A percentile compares a stretch with the other conserved stretches of the same genome.
phyloP scores from a whole-genome alignment of 148 eudicot species.

The Camellia sinensis region DNA sequence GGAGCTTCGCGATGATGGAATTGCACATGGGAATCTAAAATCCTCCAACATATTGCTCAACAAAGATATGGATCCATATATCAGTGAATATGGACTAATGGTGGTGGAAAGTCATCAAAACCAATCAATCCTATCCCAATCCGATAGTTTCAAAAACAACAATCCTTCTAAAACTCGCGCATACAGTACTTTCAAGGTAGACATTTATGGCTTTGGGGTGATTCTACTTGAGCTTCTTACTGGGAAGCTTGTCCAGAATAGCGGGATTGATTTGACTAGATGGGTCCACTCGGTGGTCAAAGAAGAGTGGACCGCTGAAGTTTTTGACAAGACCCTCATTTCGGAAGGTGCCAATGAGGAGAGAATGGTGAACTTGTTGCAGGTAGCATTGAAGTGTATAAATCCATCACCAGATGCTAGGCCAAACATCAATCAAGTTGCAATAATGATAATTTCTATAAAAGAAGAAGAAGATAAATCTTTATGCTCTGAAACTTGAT shows the following conservation, averaged over 20 bases:
- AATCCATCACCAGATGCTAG: conserved; percentile 35
- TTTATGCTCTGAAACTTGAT: conserved; percentile 27
- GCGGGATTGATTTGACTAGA: conserved; percentile 32
- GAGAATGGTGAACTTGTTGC: conserved; percentile 42
- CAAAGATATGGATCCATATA: conserved; percentile 35
- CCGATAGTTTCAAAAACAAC: conserved; percentile 9
- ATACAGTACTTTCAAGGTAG: conserved; percentile 27
- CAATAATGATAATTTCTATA: conserved; percentile 30
- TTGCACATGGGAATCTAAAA: conserved; percentile 51
- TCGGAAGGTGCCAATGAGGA: conserved; percentile 44
- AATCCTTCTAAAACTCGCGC: conserved; percentile 5
- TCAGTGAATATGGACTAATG: conserved; percentile 52
- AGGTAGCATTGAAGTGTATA: conserved; percentile 47
- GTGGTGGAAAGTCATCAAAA: conserved; percentile 23
- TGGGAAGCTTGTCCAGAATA: conserved; percentile 39
- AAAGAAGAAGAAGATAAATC: conserved; percentile 45
- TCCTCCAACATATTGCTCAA: conserved; percentile 48
- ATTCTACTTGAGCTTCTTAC: conserved; percentile 47
- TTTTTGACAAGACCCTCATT: conserved; percentile 39
- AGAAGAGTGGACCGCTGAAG: conserved; percentile 51
- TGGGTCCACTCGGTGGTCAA: conserved; percentile 42
- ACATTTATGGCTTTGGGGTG: conserved; percentile 36
- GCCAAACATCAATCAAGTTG: conserved; percentile 36
- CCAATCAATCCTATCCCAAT: conserved; percentile 7
- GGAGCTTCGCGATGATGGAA: conserved; percentile 25